phyloP scores from a whole-genome alignment of 129 eudicot species.

The Lactuca saligna region DNA sequence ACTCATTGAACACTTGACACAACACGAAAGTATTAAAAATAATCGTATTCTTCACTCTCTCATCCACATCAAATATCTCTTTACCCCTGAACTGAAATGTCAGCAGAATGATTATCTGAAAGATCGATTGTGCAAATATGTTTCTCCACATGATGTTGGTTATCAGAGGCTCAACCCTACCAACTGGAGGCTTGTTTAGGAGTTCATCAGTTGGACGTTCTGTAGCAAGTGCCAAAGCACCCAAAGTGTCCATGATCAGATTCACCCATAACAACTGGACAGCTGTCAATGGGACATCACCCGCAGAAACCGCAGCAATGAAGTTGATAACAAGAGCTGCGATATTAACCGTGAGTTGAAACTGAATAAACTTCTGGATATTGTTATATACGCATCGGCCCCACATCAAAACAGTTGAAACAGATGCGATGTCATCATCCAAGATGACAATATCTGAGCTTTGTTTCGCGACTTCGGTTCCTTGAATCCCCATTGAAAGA shows the following conservation, averaged over 20 bases:
- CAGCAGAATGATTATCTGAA: conserved; percentile 59
- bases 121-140: conserved; percentile 61
- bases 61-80: conserved; percentile 52
- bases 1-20: conserved; percentile 87
- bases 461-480: conserved; percentile 84
- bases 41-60: conserved; percentile 57
- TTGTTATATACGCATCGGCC: conserved; percentile 85
- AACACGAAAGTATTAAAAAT: conserved; percentile 79
- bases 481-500: conserved; percentile 94
- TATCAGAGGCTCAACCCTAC: conserved; percentile 74
- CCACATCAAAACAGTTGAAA: conserved; percentile 75
- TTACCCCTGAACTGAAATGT: conserved; percentile 66
- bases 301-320: conserved; percentile 77
- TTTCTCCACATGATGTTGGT: conserved; percentile 95
- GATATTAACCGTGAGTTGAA: conserved; percentile 81
- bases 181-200: conserved; percentile 72
- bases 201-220: conserved; percentile 74
- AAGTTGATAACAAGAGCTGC: conserved; percentile 87
- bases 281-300: conserved; percentile 72
- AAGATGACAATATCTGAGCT: conserved; percentile 86
- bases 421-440: conserved; percentile 75
- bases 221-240: conserved; percentile 87
- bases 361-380: conserved; percentile 81
- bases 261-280: conserved; percentile 88
- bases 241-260: conserved; percentile 86